Percentiles rank a stretch among this genome's conserved stretches.
Conservation (phyloP, 306 rosid species). For the Abrus pulchellus region DNA sequence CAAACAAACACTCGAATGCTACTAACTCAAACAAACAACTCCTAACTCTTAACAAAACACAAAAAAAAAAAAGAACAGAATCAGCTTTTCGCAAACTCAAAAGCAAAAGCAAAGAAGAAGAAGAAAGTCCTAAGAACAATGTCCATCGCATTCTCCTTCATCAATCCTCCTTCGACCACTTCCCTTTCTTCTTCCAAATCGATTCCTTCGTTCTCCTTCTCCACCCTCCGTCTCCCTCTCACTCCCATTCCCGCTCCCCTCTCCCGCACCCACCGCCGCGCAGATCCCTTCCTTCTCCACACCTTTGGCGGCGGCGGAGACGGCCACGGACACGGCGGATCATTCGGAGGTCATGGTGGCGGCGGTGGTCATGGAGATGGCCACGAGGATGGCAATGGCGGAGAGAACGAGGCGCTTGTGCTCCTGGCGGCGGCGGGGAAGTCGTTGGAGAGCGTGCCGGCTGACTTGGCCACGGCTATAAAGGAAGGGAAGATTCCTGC, state of each 20-base stretch:
- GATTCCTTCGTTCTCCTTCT: constrained; percentile 22
- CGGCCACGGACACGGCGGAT: constrained; percentile 31
- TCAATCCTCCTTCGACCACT: constrained; percentile 49
- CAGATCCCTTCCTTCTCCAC: constrained; percentile 39
- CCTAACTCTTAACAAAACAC: too few relatives aligned
- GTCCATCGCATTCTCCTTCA: constrained; percentile 72
- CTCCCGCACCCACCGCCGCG: constrained; percentile 41
- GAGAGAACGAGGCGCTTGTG: constrained; percentile 65
- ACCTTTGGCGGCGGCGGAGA: constrained; percentile 50
- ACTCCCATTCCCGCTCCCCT: constrained; percentile 40
- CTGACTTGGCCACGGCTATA: constrained; percentile 80
- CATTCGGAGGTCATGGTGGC: constrained; percentile 42
- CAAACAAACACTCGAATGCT: too few relatives aligned
- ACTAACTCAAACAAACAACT: background rate
- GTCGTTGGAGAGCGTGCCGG: constrained; percentile 74
- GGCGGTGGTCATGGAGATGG: constrained; percentile 48
- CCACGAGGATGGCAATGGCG: constrained; percentile 54
- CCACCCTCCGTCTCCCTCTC: constrained; percentile 45
- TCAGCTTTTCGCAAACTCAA: background rate
- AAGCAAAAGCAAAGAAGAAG: background rate
- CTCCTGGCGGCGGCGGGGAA: constrained; percentile 75
- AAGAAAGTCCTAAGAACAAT: constrained; percentile 44
- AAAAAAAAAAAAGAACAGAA: too few relatives aligned
- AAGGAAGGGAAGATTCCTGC: constrained; percentile 84
- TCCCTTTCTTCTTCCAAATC: constrained; percentile 52